Evolutionary conservation across 2,329 filamentous ascomycete genomes (phyloP).

Genomic region (Myriosclerotinia duriaeana): DNA sequence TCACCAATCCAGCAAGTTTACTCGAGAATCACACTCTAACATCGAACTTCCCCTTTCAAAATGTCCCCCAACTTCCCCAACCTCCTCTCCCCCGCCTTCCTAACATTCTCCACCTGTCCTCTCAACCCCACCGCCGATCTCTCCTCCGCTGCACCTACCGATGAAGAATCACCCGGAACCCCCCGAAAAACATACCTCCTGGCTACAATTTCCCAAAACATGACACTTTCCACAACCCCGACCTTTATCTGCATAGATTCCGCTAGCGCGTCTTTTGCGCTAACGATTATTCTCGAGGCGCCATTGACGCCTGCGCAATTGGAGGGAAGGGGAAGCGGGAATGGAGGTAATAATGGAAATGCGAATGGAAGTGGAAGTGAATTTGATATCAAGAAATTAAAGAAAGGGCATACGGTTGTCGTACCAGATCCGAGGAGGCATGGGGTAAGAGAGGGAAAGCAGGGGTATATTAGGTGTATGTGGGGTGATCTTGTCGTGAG

Average conservation of each 20-base stretch:
- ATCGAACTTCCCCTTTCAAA: not conserved
- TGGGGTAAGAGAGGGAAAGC: conserved; percentile 34
- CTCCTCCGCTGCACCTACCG: not conserved
- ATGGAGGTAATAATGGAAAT: conserved; percentile 11
- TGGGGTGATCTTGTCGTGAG: conserved; percentile 28
- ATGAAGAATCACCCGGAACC: conserved; percentile 6
- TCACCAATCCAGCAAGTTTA: not conserved
- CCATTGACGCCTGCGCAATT: conserved; percentile 24
- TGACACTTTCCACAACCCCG: conserved; percentile 36
- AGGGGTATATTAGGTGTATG: conserved; percentile 33
- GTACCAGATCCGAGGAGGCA: conserved; percentile 29
- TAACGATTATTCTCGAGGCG: conserved; percentile 29
- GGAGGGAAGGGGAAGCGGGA: conserved; percentile 20
- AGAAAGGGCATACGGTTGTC: conserved; percentile 33
- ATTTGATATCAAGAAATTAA: conserved; percentile 32
- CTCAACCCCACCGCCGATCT: conserved; percentile 19
- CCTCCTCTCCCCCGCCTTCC: conserved; percentile 31
- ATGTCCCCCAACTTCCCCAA: conserved; percentile 27
- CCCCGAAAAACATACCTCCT: conserved; percentile 30
- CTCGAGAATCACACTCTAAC: not conserved
- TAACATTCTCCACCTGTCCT: conserved; percentile 31
- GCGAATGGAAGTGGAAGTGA: conserved; percentile 11
- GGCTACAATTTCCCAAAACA: conserved; percentile 36
- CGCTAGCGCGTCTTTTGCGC: conserved; percentile 29
- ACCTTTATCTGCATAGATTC: conserved; percentile 38